Conservation (phyloP, 371 early-diverging fungal species). For the Mucor plumbeus region DNA sequence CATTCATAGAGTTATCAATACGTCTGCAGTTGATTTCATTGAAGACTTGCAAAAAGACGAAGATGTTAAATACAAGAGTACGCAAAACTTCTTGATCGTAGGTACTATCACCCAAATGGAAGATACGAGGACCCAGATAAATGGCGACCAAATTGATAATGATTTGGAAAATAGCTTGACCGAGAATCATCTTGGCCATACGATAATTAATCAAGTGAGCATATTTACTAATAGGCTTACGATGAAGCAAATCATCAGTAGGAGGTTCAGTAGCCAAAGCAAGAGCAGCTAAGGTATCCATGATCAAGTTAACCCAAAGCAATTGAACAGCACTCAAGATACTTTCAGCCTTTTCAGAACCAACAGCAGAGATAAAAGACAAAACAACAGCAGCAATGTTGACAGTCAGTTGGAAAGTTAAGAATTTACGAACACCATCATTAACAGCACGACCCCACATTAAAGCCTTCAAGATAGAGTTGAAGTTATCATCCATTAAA, state of each 20-base stretch:
- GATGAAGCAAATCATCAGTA: constrained; percentile 82
- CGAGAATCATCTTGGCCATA: constrained; percentile 94
- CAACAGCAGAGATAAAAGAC: constrained; percentile 90
- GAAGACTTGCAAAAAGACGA: constrained; percentile 96
- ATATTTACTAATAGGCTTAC: constrained; percentile 78
- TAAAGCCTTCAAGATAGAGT: constrained; percentile 88
- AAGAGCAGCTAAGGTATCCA: constrained; percentile 97
- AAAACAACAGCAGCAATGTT: constrained; percentile 88
- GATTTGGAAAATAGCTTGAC: constrained; percentile 88
- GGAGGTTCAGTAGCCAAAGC: constrained; percentile 98
- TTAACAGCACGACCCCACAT: constrained; percentile 96
- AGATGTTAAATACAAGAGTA: constrained; percentile 93
- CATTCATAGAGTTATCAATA: constrained; percentile 79
- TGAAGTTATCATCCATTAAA: constrained; percentile 95
- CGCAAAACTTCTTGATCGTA: constrained; percentile 60
- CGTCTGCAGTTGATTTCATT: constrained; percentile 88
- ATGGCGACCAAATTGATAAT: constrained; percentile 65
- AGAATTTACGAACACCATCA: constrained; percentile 93
- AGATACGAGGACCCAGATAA: constrained; percentile 65
- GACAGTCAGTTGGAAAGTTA: constrained; percentile 96
- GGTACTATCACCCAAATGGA: constrained; percentile 57
- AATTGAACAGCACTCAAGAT: constrained; percentile 96
- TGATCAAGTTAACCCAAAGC: constrained; percentile 98
- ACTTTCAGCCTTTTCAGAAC: constrained; percentile 95
- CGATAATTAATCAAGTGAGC: constrained; percentile 84